Percentiles rank a stretch among this genome's conserved stretches.
These are phyloP conservation scores for Phyllostachys edulis DNA, from an alignment of 176 grass and related monocot genomes.

Conservation along the genomic window DNA sequence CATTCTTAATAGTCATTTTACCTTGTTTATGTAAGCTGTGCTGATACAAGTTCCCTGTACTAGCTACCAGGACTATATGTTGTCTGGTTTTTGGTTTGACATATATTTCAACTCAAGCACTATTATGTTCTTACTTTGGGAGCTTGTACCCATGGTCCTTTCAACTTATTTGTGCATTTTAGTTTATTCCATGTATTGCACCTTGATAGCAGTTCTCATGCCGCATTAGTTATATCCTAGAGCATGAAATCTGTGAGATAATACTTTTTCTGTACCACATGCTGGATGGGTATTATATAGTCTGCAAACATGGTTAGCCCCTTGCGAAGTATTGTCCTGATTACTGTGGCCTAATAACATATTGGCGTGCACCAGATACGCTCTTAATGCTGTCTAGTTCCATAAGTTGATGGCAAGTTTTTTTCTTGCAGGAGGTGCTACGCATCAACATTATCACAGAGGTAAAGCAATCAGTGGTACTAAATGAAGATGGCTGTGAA, in stretches of 20 bases:
- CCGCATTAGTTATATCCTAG: background rate
- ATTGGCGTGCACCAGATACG: background rate
- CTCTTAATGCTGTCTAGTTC: background rate
- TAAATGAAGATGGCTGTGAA: conserved; percentile 83
- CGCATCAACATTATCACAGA: conserved; percentile 60
- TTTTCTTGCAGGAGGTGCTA: conserved; percentile 60
- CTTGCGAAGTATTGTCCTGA: background rate
- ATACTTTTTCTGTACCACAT: conserved; percentile 10
- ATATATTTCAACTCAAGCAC: background rate
- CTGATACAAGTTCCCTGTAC: background rate
- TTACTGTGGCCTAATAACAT: background rate
- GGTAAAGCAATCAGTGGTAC: conserved; percentile 76
- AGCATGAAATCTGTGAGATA: background rate
- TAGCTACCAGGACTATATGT: background rate
- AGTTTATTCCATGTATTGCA: background rate
- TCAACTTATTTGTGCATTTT: background rate
- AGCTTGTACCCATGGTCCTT: background rate
- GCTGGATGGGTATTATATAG: conserved; percentile 12
- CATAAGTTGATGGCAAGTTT: conserved; percentile 33
- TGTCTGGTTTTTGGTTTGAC: conserved; percentile 8
- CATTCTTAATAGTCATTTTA: background rate
- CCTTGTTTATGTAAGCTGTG: background rate
- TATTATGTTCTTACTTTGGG: background rate
- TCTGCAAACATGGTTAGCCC: background rate
- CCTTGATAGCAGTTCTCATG: background rate